Base-by-base conservation (phyloP, 345 rosid species). In the Nephelium lappaceum region DNA sequence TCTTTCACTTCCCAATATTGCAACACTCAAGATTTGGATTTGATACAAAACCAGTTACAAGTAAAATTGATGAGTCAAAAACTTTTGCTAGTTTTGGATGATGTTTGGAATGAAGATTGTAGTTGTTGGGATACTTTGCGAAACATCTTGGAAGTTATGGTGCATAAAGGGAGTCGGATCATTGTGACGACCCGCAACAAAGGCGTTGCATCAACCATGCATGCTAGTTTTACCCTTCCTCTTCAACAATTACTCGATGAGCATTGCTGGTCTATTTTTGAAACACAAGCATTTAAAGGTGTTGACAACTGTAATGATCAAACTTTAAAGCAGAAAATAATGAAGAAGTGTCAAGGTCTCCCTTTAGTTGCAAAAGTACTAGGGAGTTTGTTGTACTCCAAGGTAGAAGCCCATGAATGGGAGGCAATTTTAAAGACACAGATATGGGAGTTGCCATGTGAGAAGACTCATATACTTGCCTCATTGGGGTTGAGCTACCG, bases 291-390 rank as follows among this genome's bases (percentile, higher is more conserved):
- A 23, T 85, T 71, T 67, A 49, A 23, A 58, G 57, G 76, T 21
- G 69, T 70, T 53, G 76, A 83, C 3, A 57, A 51, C 0, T 38
- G 68, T 67, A n/a, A 69, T 53, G 45, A 73, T 57, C 79, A 16
- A 68, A 72, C 81, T 27, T 70, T 79, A 67, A 77, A 79, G 42
- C 76, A 82, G 68, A 66, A 78, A 66, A 74, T 86, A 25, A 86
- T 81, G 61, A 68, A 77, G 24, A 86, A 86, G 71, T 88, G 91
- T 55, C 41, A 51, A 18, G 89, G 89, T 36, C 63, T 82, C 49
- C 85, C 89, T 67, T 79, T 86, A 75, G 87, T 86, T 38, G 76
- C 80, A 58, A 88, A 83, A 69, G 71, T 80, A 38, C 77, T 88
- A 1, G 89, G 91, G 27, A 81, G 85, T 65, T 79, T 84, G 10